Evolutionary conservation across 31 red algal genomes (phyloP), one percentile per base, ranked within the genome.

Genomic region (Odonthalia washingtoniensis): DNA sequence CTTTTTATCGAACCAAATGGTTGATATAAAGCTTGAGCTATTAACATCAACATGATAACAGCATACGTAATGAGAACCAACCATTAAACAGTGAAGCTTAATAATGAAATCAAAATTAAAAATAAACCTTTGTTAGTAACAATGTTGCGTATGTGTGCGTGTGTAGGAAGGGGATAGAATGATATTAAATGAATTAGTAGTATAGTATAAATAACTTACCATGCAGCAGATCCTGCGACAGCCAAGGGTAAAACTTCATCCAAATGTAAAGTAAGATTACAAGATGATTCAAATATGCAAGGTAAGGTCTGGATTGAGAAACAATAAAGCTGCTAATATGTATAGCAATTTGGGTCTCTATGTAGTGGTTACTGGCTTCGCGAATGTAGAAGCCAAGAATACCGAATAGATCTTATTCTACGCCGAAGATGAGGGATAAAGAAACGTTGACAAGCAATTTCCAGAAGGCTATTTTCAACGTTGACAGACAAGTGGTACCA

Each of bases 1-100:
- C 24, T 91, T 49, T n/a, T 77, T 24, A 39, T 91, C 89, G 65
- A 75, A 85, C 81, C 81, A 67, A 91, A 91, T 27, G 87, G 87
- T 28, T 90, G 35, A 64, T 74, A 77, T 37, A 90, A 38, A 30
- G 66, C 78, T 21, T 34, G 38, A 28, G 75, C 86, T 60, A 89
- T 89, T 3, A 46, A 38, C 65, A 77, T 77, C 0, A 90, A 53
- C 87, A 82, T 83, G 1, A 40, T 53, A 28, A 90, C 72, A 2
- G 78, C 67, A 36, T 90, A 90, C 42, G 87, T 77, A 60, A 83
- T 83, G 38, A 90, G 57, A 40, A 73, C 41, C 5, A 62, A 44
- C 87, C 87, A 90, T 1, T 83, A 57, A 18, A 52, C 5, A 37
- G 87, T 90, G 70, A 90, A 79, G 69, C 44, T 76, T 53, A 36